Base-by-base conservation (phyloP, 257 asterid species). In the Plantago major region DNA sequence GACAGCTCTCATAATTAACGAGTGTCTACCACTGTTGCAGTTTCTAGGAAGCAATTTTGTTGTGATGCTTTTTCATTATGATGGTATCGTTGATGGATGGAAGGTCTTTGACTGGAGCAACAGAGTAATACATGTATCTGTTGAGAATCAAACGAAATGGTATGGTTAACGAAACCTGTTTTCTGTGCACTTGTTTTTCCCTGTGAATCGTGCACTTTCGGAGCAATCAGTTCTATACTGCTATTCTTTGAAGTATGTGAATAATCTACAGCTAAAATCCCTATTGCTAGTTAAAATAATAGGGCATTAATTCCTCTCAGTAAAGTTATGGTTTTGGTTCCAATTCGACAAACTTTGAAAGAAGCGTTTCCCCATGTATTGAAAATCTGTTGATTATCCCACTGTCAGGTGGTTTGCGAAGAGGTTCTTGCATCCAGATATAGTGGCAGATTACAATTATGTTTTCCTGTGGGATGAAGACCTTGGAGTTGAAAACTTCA, bases 61-160 rank as follows among this genome's bases (percentile, higher is more conserved):
- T 11, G 94, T 89, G 82, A 89, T 86, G 94, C 85, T 89, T 81
- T 85, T 87, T 76, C 97, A 90, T 75, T 90, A 90, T 55, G 97
- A 90, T 76, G 95, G 90, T 44, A 54, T 67, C 44, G 89, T 87
- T 64, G 95, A 87, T 63, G 81, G 46, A 63, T 90, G 97, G 97
- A 80, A 72, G 72, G 85, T 76, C 54, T 76, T 76, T 26, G 72
- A 68, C 42, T 87, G 96, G 97, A 81, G 83, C 72, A 73, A 72
- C 22, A 64, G 61, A 10, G 92, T 79, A 33, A 75, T 87, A 70
- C 97, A 89, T 68, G 66, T 89, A 11, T 81, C 89, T 55, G 92
- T 73, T 62, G 72, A 74, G 65, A 80, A 90, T 60, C 97, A 90
- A 79, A 90, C 97, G 26, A 90, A 90, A 79, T 90, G 97, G 97